phyloP scores from a whole-genome alignment of 495 filamentous ascomycete species.

The Glutinoglossum americanum region DNA sequence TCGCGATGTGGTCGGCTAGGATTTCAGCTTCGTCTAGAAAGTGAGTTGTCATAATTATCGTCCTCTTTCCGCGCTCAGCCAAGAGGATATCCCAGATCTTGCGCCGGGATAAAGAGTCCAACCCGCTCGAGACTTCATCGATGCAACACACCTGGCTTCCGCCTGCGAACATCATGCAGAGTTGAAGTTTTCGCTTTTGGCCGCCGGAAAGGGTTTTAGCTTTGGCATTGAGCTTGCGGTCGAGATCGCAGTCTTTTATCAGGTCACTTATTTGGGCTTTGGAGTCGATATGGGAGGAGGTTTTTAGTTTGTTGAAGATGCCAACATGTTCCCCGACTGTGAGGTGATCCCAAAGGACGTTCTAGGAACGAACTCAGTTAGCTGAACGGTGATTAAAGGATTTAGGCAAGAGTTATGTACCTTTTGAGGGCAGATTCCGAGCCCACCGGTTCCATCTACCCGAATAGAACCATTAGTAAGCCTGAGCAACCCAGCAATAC shows the following conservation, averaged over 20 bases:
- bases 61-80: constrained; percentile 51
- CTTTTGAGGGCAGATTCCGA: constrained; percentile 76
- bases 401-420: not conserved
- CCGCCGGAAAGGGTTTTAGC: constrained; percentile 60
- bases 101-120: constrained; percentile 58
- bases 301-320: constrained; percentile 63
- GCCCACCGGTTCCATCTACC: constrained; percentile 45
- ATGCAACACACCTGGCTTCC: constrained; percentile 70
- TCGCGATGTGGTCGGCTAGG: constrained; percentile 55
- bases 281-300: constrained; percentile 26
- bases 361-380: constrained; percentile 16
- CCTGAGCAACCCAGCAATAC: constrained; percentile 56
- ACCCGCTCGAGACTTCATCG: constrained; percentile 65
- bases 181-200: constrained; percentile 76
- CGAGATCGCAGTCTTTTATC: constrained; percentile 45
- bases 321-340: constrained; percentile 62
- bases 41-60: constrained; percentile 70
- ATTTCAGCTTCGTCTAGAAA: constrained; percentile 64
- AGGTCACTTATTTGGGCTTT: constrained; percentile 34
- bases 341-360: constrained; percentile 70
- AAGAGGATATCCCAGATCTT: constrained; percentile 85
- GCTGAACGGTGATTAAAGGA: not conserved
- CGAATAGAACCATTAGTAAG: constrained; percentile 48
- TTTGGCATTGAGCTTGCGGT: constrained; percentile 39
- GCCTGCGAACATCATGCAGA: constrained; percentile 84